Base-by-base conservation (phyloP, 2,329 filamentous ascomycete species). In the Penicillium sp. region DNA sequence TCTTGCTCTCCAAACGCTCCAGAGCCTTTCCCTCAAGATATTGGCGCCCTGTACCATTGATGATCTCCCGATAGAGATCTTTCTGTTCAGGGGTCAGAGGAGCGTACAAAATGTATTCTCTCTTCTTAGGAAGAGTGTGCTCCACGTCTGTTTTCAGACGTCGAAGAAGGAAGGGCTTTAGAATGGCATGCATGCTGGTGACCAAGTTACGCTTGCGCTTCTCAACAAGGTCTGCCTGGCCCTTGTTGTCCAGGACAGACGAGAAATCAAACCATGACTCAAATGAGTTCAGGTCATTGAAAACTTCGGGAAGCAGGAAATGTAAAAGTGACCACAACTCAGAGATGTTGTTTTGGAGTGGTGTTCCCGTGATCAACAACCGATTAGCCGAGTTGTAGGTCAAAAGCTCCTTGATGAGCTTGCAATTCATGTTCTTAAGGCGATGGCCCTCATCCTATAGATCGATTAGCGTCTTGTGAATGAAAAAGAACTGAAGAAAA, bases 231-330 rank as follows among this genome's bases (percentile, higher is more conserved):
- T 90, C 81, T 43, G 87, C 82, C 1, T 88, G 85, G 0, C 82
- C 83, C 32, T 85, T 78, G 57, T 90, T 88, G 52, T 97, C 88
- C 48, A 94, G 82, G 1, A 98, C 76, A 7, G 89, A 90, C 0
- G 87, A 93, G 61, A 98, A 98, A 66, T 98, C 91, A 55, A 98
- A 98, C 90, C 91, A 97, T 1, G 83, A 83, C 63, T 96, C 88
- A 51, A 98, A 98, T 0, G 87, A 88, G 41, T 94, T 88, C 67
- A 94, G 84, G 60, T 95, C 87, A 40, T 90, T 88, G 60, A 98
- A 98, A 29, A 96, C 90, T 34, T 87, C 87, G 0, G 91, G 93
- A 42, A 97, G 78, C 0, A 98, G 74, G 61, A 98, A 98, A 62
- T 98, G 90, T 0, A 98, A 77, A 0, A 98, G 70, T 0, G 91